Conservation (phyloP, 2,329 filamentous ascomycete genomes). For the Neopestalotiopsis sp. region DNA sequence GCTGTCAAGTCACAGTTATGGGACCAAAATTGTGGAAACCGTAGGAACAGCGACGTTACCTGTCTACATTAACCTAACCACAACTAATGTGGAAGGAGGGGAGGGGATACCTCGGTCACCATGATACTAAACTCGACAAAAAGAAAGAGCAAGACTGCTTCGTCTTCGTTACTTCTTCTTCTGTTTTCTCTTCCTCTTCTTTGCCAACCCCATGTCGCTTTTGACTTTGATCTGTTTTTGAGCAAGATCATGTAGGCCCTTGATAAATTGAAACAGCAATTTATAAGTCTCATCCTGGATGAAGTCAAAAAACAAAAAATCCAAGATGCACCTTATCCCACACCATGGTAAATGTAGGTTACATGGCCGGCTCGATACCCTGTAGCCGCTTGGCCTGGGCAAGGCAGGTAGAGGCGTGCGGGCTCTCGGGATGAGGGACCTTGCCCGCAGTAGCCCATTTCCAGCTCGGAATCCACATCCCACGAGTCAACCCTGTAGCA, state of each 20-base stretch:
- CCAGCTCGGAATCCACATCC: conserved; percentile 3
- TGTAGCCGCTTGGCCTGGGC: conserved; percentile 1
- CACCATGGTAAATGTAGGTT: not conserved
- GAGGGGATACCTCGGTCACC: not conserved
- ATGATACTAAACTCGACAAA: not conserved
- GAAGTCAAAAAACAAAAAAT: not conserved
- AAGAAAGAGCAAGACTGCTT: not conserved
- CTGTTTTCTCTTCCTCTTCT: too few relatives aligned
- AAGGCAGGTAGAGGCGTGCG: not conserved
- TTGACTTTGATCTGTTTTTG: not conserved
- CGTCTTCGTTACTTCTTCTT: too few relatives aligned
- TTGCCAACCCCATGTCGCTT: not conserved
- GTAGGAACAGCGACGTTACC: not conserved
- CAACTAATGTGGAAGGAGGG: not conserved
- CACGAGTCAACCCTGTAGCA: conserved; percentile 8
- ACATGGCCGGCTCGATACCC: not conserved
- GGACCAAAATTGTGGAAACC: not conserved
- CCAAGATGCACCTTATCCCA: not conserved
- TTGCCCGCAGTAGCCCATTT: not conserved
- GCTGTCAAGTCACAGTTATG: not conserved
- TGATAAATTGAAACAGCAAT: not conserved
- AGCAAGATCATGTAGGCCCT: not conserved
- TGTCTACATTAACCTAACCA: too few relatives aligned
- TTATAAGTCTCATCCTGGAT: not conserved
- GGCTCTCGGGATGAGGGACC: not conserved